Conservation (phyloP, 2,329 filamentous ascomycete genomes). For the Eutypella sp. region DNA sequence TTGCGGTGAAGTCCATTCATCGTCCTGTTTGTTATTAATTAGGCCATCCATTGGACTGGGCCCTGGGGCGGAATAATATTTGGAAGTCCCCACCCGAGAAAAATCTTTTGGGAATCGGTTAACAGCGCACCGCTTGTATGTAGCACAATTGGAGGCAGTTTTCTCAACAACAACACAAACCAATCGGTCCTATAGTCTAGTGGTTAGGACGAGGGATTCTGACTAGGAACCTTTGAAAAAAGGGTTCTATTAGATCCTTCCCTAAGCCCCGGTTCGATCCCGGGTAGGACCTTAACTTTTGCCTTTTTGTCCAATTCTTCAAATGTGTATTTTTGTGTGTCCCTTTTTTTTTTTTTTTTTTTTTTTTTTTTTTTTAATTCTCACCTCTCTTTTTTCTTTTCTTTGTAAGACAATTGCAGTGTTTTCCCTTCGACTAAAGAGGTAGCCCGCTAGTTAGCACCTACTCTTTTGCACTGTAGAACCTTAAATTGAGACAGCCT, state of each 20-base stretch:
- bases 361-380: background rate
- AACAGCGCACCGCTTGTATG: background rate
- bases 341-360: background rate
- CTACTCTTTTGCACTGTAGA: too few species aligned
- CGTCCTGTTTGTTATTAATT: too few species aligned
- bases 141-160: background rate
- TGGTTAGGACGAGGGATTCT: slow-evolving; percentile 1
- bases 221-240: background rate
- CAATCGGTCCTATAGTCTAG: background rate
- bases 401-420: too few species aligned
- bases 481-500: too few species aligned
- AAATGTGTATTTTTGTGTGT: background rate
- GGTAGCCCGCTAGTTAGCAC: too few species aligned
- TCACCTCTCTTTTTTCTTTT: too few species aligned
- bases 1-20: too few species aligned
- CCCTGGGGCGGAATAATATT: too few species aligned
- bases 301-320: background rate
- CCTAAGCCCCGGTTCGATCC: slow-evolving; percentile 1
- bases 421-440: too few species aligned
- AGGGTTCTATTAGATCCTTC: background rate
- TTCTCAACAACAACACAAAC: background rate
- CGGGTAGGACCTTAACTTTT: background rate
- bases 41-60: too few species aligned
- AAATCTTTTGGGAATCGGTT: background rate
- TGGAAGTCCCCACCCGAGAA: too few species aligned